Percentiles rank a stretch among this genome's conserved stretches.
These are phyloP conservation scores for Chytriomyces sp. DNA, from an alignment of 192 early-diverging fungal species.

Conservation along the genomic window DNA sequence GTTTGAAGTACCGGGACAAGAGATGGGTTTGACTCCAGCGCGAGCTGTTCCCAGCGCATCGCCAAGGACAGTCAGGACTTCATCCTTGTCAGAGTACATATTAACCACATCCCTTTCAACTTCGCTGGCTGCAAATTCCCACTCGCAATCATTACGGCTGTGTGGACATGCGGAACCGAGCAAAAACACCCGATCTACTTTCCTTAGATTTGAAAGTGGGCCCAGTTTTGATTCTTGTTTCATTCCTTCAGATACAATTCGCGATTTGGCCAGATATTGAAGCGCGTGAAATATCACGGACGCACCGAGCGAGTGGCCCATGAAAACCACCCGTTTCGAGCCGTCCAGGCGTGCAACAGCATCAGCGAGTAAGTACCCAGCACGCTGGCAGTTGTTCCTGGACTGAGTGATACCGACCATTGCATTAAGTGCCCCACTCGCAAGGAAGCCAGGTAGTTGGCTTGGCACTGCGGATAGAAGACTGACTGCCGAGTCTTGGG, in stretches of 20 bases:
- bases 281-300: conserved; percentile 22
- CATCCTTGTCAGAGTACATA: conserved; percentile 20
- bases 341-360: conserved; percentile 23
- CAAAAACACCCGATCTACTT: conserved; percentile 16
- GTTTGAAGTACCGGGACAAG: not conserved
- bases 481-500: not conserved
- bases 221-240: not conserved
- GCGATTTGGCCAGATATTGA: not conserved
- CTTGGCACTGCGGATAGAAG: not conserved
- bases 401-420: not conserved
- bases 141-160: not conserved
- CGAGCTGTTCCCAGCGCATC: not conserved
- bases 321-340: not conserved
- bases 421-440: not conserved
- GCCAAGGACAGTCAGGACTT: conserved; percentile 30
- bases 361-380: conserved; percentile 32
- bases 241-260: not conserved
- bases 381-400: not conserved
- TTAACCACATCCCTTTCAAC: conserved; percentile 15
- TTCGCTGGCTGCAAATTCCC: conserved; percentile 11
- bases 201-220: not conserved
- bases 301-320: conserved; percentile 39
- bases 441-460: not conserved
- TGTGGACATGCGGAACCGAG: conserved; percentile 27
- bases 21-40: conserved; percentile 7